Conservation (phyloP, 2,329 filamentous ascomycete species). For the Cladobotryum protrusum region DNA sequence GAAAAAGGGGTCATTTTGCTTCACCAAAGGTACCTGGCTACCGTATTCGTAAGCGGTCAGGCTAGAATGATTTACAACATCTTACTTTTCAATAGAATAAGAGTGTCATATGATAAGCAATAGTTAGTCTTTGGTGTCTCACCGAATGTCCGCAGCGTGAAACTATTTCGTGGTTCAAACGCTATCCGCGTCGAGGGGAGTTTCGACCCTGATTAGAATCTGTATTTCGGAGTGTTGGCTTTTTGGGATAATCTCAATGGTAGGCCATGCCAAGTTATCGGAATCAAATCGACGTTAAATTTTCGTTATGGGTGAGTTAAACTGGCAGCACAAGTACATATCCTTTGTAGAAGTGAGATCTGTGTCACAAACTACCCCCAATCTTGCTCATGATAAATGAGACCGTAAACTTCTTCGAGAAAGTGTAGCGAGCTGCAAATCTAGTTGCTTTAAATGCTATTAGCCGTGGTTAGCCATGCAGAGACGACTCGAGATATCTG, state of each 20-base stretch:
- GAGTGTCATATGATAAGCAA: no score
- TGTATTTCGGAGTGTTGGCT: background rate
- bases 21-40: background rate
- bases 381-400: background rate
- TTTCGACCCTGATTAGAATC: background rate
- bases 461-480: background rate
- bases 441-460: background rate
- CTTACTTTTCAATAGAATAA: no score
- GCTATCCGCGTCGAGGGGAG: background rate
- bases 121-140: background rate
- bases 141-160: background rate
- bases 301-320: no score
- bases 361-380: background rate
- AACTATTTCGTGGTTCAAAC: background rate
- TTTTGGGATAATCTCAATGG: background rate
- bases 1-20: slow-evolving; percentile 1
- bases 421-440: slow-evolving; percentile 5
- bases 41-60: no score
- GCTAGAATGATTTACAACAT: no score
- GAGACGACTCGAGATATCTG: background rate
- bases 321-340: no score
- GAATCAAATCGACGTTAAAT: no score
- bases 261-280: background rate
- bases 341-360: background rate
- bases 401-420: slow-evolving; percentile 6